Base-by-base conservation (phyloP, 805 yeast species). In the Saturnispora sanitii region DNA sequence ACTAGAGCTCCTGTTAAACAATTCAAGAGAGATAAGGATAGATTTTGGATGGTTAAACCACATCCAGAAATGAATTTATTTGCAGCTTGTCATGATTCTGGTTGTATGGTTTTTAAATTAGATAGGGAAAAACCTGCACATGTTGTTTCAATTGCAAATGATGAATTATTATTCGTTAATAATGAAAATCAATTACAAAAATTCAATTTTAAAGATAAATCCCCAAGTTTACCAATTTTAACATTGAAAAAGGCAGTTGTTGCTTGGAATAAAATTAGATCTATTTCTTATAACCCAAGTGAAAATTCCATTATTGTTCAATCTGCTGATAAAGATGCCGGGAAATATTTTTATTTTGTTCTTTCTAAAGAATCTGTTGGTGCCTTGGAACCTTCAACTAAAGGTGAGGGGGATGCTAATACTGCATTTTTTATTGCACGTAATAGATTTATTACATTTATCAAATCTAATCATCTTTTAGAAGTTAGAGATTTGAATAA, bases 91-190 rank as follows among this genome's bases (percentile, higher is more conserved):
- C 97, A 90, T 64, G 98, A 94, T 62, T 73, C 87, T 13, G 99
- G 99, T 60, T 94, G 87, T 23, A 88, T 88, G 94, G 95, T 92
- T 37, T 94, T 92, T 75, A 92, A 92, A 66, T 72, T 92, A 46
- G 96, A 86, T 61, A 82, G 97, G 60, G 99, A 92, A 69, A 79
- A 98, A 61, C 97, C 98, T 12, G 94, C 96, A n/a, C 41, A 45
- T 12, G 38, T 42, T 27, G 23, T 27, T 6, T 7, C n/a, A 6
- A 25, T 38, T 5, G 74, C 75, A 53, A 62, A 83, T 4, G 55
- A 76, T 26, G 77, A 73, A 52, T 62, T 92, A 52, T 74, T 73
- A 46, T 90, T 73, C 56, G 77, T 87, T 53, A 86, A 85, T 62
- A 72, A 75, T 45, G 95, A 86, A 57, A 85, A 82, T 61, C 94